Evolutionary conservation across 2,329 filamentous ascomycete genomes (phyloP).

Genomic region (Penicillium hesseltinei): DNA sequence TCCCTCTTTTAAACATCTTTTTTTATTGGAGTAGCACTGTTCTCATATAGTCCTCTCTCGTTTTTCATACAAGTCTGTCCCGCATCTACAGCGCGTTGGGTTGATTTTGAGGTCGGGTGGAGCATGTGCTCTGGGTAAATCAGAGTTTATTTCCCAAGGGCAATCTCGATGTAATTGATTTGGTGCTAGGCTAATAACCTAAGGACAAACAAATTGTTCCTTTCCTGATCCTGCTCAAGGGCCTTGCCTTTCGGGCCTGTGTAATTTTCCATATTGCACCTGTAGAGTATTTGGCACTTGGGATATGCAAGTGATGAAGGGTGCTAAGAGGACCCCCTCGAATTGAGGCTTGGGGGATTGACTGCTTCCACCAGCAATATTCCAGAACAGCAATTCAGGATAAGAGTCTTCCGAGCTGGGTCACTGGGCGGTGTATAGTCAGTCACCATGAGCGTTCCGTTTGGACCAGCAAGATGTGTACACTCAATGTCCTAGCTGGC

Average conservation of each 20-base stretch:
- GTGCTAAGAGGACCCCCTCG: background rate
- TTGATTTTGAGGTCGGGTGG: background rate
- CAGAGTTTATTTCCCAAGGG: background rate
- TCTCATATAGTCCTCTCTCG: background rate
- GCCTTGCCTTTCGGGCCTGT: background rate
- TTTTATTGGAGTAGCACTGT: background rate
- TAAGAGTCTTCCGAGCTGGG: background rate
- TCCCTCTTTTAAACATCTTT: background rate
- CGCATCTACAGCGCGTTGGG: background rate
- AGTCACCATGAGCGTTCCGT: background rate
- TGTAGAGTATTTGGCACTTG: background rate
- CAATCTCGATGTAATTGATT: conserved; percentile 1
- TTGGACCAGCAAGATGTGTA: background rate
- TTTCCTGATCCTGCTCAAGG: background rate
- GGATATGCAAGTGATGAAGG: background rate
- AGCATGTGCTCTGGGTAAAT: background rate
- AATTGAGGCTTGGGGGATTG: background rate
- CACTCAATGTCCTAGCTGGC: background rate
- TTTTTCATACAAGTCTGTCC: background rate
- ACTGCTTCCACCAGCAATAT: background rate
- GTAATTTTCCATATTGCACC: background rate
- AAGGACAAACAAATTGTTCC: background rate
- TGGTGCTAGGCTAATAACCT: background rate
- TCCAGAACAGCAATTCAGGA: background rate
- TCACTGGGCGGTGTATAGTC: background rate